A percentile compares a stretch with the other conserved stretches of the same genome.
Evolutionary conservation across 345 rosid species (phyloP).

Genomic region (Laguncularia racemosa): DNA sequence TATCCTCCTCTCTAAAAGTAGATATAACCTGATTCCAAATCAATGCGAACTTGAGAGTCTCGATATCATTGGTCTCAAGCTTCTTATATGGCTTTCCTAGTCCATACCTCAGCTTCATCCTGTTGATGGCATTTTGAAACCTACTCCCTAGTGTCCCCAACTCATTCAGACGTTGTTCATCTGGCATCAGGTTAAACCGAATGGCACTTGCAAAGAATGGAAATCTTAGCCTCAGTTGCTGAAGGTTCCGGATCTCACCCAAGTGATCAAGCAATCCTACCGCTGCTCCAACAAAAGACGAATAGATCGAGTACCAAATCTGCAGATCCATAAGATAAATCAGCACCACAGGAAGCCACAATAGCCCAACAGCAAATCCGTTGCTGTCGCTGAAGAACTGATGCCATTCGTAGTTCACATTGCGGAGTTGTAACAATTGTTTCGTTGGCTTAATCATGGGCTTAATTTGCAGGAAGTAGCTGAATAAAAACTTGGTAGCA

Average conservation of each 20-base stretch:
- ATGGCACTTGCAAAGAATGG: conserved; percentile 88
- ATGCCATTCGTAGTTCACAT: conserved; percentile 50
- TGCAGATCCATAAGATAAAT: conserved; percentile 88
- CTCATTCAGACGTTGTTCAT: conserved; percentile 61
- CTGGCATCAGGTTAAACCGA: conserved; percentile 89
- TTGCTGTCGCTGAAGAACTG: conserved; percentile 41
- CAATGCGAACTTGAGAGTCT: conserved; percentile 77
- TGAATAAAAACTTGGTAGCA: conserved; percentile 67
- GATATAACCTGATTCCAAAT: conserved; percentile 84
- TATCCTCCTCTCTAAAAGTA: conserved; percentile 85
- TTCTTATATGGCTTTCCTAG: conserved; percentile 81
- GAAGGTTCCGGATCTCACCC: conserved; percentile 85
- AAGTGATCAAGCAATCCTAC: conserved; percentile 76
- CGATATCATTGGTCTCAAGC: conserved; percentile 81
- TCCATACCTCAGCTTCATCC: conserved; percentile 86
- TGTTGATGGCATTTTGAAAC: conserved; percentile 60
- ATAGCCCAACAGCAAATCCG: conserved; percentile 51
- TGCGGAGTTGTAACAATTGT: conserved; percentile 24
- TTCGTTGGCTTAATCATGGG: conserved; percentile 75
- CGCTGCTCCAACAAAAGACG: conserved; percentile 73
- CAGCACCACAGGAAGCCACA: conserved; percentile 77
- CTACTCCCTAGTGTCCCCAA: conserved; percentile 45
- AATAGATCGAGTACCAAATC: conserved; percentile 71
- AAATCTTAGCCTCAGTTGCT: conserved; percentile 75
- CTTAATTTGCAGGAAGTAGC: conserved; percentile 75